phyloP scores from a whole-genome alignment of 176 grass and related monocot species.

The Zoysia pacifica region DNA sequence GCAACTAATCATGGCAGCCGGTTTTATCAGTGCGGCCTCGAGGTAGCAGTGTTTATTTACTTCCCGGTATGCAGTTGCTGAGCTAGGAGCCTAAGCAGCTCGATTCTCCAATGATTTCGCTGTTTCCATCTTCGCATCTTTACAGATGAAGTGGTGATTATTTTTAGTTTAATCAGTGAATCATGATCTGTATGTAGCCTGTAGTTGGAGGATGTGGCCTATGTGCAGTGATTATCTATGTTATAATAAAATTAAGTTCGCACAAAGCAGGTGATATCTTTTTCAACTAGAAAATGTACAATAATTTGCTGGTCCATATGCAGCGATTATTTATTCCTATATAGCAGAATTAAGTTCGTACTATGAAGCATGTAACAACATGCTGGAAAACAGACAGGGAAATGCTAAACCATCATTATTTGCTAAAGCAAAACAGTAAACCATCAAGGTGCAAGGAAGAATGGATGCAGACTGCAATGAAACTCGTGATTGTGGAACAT shows the following conservation, averaged over 20 bases:
- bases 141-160: background rate
- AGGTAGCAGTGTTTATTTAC: background rate
- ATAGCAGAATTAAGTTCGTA: slow-evolving; percentile 15
- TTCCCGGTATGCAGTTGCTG: slow-evolving; percentile 4
- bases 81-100: slow-evolving; percentile 26
- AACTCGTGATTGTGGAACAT: background rate
- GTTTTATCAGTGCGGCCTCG: slow-evolving; percentile 60
- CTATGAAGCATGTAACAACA: background rate
- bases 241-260: slow-evolving; percentile 22
- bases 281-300: background rate
- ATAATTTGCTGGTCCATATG: background rate
- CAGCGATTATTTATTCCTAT: no score
- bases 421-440: background rate
- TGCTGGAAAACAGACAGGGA: background rate
- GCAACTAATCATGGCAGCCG: slow-evolving; percentile 25
- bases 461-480: background rate
- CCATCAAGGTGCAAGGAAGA: background rate
- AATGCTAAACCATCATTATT: background rate
- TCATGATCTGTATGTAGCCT: slow-evolving; percentile 4
- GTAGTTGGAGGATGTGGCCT: slow-evolving; percentile 2
- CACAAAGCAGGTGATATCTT: background rate
- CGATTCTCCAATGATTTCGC: background rate
- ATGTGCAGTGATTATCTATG: slow-evolving; percentile 29
- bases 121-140: slow-evolving; percentile 1
- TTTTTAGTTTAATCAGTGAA: slow-evolving; percentile 1